Evolutionary conservation across 2,329 filamentous ascomycete species (phyloP).

Genomic region (Aspergillus proliferans): DNA sequence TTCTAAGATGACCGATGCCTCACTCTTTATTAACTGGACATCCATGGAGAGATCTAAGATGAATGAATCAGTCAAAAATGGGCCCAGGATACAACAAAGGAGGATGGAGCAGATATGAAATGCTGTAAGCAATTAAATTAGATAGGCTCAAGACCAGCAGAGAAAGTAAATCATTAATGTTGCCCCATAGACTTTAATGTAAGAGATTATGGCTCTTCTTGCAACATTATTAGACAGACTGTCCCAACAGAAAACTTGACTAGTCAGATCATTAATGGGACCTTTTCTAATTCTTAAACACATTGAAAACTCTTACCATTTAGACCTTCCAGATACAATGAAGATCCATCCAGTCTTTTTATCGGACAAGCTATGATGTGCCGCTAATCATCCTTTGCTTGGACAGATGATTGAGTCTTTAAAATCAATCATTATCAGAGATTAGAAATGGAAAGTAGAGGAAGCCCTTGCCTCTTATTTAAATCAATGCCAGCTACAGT

Average conservation of each 20-base stretch:
- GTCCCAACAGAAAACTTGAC: not conserved
- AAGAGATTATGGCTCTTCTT: not conserved
- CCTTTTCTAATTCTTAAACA: not conserved
- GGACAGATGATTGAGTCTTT: not conserved
- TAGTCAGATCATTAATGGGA: not conserved
- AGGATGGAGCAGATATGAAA: too few species aligned
- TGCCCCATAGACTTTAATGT: not conserved
- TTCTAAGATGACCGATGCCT: too few species aligned
- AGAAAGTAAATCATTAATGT: not conserved
- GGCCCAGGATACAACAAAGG: too few species aligned
- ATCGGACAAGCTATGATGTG: not conserved
- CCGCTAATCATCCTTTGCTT: not conserved
- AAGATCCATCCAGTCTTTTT: not conserved
- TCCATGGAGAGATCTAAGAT: too few species aligned
- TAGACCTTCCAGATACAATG: not conserved
- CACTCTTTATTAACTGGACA: too few species aligned
- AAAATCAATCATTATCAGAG: not conserved
- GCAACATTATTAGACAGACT: not conserved
- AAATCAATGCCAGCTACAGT: constrained; percentile 1
- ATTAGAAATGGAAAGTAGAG: constrained; percentile 7
- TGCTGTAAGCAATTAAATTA: not conserved
- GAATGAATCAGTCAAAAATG: too few species aligned
- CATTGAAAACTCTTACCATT: not conserved
- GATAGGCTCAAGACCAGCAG: not conserved
- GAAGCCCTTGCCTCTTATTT: constrained; percentile 3